Evolutionary conservation across 345 rosid species (phyloP).

Genomic region (Ailanthus altissimus): DNA sequence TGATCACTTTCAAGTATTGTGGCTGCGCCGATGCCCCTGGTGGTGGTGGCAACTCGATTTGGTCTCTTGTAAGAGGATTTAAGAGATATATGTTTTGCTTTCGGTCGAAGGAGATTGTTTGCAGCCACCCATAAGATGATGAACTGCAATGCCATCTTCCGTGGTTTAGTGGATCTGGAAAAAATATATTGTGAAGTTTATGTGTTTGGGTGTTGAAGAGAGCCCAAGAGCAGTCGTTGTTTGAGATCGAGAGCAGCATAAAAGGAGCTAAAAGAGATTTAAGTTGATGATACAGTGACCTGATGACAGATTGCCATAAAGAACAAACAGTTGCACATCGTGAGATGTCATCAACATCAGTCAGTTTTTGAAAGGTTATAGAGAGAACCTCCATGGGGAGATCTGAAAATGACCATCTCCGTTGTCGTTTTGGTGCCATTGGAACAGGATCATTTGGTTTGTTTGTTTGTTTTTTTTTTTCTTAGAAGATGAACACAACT

Average conservation of each 20-base stretch:
- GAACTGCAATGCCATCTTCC: background rate
- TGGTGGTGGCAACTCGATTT: background rate
- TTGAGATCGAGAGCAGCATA: background rate
- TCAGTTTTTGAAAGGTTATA: background rate
- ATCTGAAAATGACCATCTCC: background rate
- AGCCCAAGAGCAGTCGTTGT: background rate
- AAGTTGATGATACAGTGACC: background rate
- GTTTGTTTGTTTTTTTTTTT: too few relatives aligned
- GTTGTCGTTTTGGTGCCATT: too few relatives aligned
- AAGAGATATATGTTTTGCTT: background rate
- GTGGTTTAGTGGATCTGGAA: background rate
- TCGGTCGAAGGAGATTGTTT: background rate
- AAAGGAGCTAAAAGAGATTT: background rate
- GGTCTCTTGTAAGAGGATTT: background rate
- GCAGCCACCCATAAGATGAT: background rate
- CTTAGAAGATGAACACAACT: too few relatives aligned
- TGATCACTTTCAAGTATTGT: background rate
- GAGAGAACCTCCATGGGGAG: background rate
- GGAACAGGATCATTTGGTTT: too few relatives aligned
- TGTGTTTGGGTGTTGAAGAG: background rate
- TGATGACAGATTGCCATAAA: background rate
- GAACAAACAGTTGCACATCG: background rate
- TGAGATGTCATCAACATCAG: background rate
- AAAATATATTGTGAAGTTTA: background rate
- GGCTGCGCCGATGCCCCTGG: background rate